Evolutionary conservation across 164 flowering plant genomes (phyloP), one percentile per base, ranked within the genome.

Genomic region (Piper betle): DNA sequence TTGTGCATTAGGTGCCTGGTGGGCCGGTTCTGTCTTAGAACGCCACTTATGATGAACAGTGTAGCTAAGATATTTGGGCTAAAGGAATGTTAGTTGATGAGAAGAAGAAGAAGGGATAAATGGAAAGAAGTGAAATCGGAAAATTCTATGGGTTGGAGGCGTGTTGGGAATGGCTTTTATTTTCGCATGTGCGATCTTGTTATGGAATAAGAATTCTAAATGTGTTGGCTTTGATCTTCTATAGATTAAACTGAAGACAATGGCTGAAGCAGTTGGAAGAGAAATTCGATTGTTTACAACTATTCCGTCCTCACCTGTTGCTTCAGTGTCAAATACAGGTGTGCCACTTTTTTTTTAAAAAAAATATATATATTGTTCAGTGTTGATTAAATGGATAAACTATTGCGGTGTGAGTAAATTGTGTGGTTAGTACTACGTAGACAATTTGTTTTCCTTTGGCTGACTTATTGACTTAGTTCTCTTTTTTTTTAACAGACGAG

Each of bases 261-360:
- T 67, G 4, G 81, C 77, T 59, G 79, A 85, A 65, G 80, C 79
- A 64, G 76, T 74, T 68, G 98, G 98, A 39, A 80, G 86, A 70
- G 95, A 84, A 60, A 72, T 91, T 37, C 84, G 77, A 41, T 87
- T 91, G 13, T 91, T 91, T 75, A 81, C 81, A 58, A 91, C 93
- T 56, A 48, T 70, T 33, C 7, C 73, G 37, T 41, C 71, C 59
- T 80, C 87, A 1, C 42, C 60, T 9, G 16, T 63, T 43, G 46
- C 62, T 18, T 55, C 56, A 25, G 55, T 43, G 9, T 64, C 91
- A 25, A 64, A 56, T 53, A 57, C 39, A 69, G 97, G 94, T 84
- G 71, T 55, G 25, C 39, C 25, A 6, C 37, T 15, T 55, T 58
- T 59, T 4, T 41, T n/a, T 40, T 5, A 33, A 39, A 39, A 18